Conservation (phyloP, 1,284 basidiomycete genomes). For the Microbotryum silenes-acaulis region DNA sequence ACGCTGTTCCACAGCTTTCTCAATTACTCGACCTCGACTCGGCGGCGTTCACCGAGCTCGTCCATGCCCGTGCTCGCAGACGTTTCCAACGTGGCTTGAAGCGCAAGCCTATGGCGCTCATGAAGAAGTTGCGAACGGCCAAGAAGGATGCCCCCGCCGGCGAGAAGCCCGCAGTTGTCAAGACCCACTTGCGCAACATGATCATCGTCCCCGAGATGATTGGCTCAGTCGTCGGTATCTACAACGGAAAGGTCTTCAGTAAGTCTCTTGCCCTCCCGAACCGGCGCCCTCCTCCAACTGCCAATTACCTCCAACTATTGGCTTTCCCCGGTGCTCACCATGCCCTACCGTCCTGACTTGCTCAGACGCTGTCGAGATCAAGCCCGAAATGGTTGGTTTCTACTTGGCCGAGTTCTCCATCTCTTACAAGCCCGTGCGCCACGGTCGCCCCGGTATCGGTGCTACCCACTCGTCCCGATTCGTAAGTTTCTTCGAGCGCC, state of each 20-base stretch:
- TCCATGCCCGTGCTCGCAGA: conserved; percentile 96
- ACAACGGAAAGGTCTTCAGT: conserved; percentile 79
- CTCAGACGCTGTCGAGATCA: conserved; percentile 72
- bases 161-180: conserved; percentile 97
- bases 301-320: neutral
- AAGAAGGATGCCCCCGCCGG: conserved; percentile 98
- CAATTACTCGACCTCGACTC: conserved; percentile 94
- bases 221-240: conserved; percentile 89
- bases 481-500: conserved; percentile 41
- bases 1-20: conserved; percentile 53
- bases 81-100: conserved; percentile 99
- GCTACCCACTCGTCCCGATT: conserved; percentile 52
- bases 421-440: conserved; percentile 97
- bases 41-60: conserved; percentile 75
- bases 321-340: conserved; percentile 68
- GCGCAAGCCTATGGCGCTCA: conserved; percentile 95
- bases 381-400: conserved; percentile 99
- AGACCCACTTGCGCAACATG: conserved; percentile 99
- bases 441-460: conserved; percentile 98
- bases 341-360: conserved; percentile 33
- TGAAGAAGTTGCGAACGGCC: conserved; percentile 98
- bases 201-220: conserved; percentile 99
- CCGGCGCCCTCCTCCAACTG: neutral
- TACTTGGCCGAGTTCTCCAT: conserved; percentile 89
- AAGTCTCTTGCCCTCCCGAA: neutral